A percentile compares a stretch with the other conserved stretches of the same genome.
Evolutionary conservation across 495 filamentous ascomycete species (phyloP).

Genomic region (Oleoguttula mirabilis): DNA sequence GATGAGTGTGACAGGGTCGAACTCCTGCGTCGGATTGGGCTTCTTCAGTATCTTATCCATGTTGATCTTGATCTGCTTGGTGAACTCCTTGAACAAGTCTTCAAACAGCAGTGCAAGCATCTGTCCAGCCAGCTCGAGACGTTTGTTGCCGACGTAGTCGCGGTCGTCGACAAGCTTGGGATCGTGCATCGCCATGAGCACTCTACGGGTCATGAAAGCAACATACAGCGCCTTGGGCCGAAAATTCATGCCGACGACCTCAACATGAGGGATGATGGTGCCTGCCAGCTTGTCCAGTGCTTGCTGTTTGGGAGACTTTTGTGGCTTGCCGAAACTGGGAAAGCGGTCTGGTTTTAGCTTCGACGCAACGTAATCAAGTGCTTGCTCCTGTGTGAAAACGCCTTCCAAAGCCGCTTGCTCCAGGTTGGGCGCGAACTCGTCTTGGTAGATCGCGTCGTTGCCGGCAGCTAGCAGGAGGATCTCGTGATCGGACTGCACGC

Average conservation of each 20-base stretch:
- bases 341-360: conserved; percentile 52
- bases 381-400: conserved; percentile 85
- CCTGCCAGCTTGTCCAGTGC: conserved; percentile 83
- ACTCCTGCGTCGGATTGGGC: conserved; percentile 67
- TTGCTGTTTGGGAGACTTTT: conserved; percentile 67
- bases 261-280: conserved; percentile 84
- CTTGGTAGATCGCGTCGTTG: conserved; percentile 73
- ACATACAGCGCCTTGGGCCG: conserved; percentile 91
- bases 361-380: conserved; percentile 76
- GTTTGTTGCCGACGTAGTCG: conserved; percentile 96
- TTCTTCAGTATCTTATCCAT: conserved; percentile 92
- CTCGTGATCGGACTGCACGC: conserved; percentile 84
- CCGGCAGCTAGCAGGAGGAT: conserved; percentile 82
- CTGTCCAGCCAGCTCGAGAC: conserved; percentile 86
- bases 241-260: conserved; percentile 81
- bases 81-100: conserved; percentile 92
- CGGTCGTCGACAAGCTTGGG: conserved; percentile 82
- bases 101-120: conserved; percentile 92
- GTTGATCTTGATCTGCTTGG: conserved; percentile 70
- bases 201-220: conserved; percentile 87
- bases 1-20: conserved; percentile 72
- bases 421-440: conserved; percentile 87
- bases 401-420: conserved; percentile 73
- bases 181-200: conserved; percentile 85
- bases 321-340: conserved; percentile 13